These are phyloP conservation scores for Colletotrichum sidae DNA, from an alignment of 2,329 filamentous ascomycete species.

Conservation along the genomic window DNA sequence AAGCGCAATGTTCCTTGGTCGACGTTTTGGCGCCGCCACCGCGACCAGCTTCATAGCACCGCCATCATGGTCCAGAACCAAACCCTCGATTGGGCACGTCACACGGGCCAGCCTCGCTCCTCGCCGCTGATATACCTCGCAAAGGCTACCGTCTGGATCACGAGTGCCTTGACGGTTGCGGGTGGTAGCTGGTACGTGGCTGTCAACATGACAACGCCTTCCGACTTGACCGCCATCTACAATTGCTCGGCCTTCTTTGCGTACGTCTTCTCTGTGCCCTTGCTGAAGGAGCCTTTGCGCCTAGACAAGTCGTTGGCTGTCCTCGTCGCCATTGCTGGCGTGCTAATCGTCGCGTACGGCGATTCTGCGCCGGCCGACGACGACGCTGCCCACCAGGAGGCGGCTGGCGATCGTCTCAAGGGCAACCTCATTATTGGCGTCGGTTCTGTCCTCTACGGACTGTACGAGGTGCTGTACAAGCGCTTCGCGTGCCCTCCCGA, in stretches of 20 bases:
- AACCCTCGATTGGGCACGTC: slow-evolving; percentile 73
- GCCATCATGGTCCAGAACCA: slow-evolving; percentile 87
- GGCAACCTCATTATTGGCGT: slow-evolving; percentile 94
- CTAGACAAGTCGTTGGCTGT: slow-evolving; percentile 90
- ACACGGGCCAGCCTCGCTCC: slow-evolving; percentile 48
- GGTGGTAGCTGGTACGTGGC: slow-evolving; percentile 96
- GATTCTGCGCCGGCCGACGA: slow-evolving; percentile 67
- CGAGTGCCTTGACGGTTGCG: slow-evolving; percentile 86
- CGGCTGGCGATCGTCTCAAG: slow-evolving; percentile 74
- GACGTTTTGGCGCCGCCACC: slow-evolving; percentile 81
- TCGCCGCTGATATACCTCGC: slow-evolving; percentile 76
- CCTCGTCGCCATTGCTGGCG: slow-evolving; percentile 85
- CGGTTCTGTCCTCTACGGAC: slow-evolving; percentile 91
- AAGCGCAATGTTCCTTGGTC: slow-evolving; percentile 83
- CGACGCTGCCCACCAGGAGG: slow-evolving; percentile 56
- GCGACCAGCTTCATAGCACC: slow-evolving; percentile 63
- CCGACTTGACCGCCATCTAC: slow-evolving; percentile 97
- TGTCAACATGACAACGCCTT: slow-evolving; percentile 91
- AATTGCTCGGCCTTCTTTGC: slow-evolving; percentile 99
- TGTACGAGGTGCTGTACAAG: slow-evolving; percentile 99
- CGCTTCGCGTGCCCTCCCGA: slow-evolving; percentile 92
- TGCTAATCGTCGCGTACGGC: slow-evolving; percentile 95
- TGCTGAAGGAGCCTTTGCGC: slow-evolving; percentile 86
- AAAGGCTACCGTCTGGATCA: slow-evolving; percentile 83
- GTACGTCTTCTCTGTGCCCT: slow-evolving; percentile 93